A percentile compares a stretch with the other conserved stretches of the same genome.
phyloP scores from a whole-genome alignment of 305 asterid genomes.

The Fraxinus xanthoxyloides region DNA sequence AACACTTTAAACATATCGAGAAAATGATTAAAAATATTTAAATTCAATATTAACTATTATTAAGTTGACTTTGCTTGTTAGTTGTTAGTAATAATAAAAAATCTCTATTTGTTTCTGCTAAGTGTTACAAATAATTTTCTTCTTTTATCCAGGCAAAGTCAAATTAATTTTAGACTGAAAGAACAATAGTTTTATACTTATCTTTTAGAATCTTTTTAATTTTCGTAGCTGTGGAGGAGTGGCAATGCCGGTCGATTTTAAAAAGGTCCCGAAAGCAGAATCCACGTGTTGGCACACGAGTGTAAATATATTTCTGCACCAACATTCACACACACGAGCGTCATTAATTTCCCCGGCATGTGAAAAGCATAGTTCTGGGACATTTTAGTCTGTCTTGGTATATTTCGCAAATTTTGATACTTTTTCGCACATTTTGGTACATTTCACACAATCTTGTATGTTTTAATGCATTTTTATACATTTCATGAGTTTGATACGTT shows the following conservation, averaged over 20 bases:
- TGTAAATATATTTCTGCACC: conserved; percentile 7
- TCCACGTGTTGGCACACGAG: conserved; percentile 22
- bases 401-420: no score
- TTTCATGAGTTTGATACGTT: not conserved
- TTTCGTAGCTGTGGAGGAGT: not conserved
- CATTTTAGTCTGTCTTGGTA: not conserved
- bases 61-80: not conserved
- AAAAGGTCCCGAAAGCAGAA: not conserved
- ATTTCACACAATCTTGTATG: not conserved
- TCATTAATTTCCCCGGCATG: not conserved
- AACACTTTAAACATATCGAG: not conserved
- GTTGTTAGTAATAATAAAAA: not conserved
- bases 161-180: no score
- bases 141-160: not conserved
- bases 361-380: not conserved
- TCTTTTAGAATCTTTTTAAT: not conserved
- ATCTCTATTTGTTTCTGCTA: not conserved
- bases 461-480: not conserved
- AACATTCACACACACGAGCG: conserved; percentile 27
- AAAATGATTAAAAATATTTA: not conserved
- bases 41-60: not conserved
- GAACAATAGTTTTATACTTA: not conserved
- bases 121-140: not conserved
- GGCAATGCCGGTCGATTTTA: conserved; percentile 6
- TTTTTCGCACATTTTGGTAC: not conserved